Conservation (phyloP, 2,329 filamentous ascomycete genomes). For the Hymenoscyphus infarciens region DNA sequence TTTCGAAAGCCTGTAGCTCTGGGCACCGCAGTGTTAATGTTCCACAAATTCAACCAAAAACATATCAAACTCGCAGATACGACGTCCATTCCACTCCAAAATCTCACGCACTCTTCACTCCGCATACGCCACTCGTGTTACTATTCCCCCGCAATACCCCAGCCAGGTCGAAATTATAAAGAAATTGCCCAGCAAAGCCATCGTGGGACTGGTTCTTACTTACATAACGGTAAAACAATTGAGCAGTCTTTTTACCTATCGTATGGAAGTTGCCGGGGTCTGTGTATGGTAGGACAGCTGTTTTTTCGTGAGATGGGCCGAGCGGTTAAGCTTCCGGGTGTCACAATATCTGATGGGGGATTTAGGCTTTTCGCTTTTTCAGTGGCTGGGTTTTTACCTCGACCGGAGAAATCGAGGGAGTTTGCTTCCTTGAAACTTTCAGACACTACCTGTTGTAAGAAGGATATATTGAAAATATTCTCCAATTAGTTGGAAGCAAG, state of each 20-base stretch:
- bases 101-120: background rate
- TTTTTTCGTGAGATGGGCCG: background rate
- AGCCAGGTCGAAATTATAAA: background rate
- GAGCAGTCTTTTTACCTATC: background rate
- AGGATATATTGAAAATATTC: no score
- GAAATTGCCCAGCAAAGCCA: background rate
- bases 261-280: background rate
- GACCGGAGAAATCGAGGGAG: background rate
- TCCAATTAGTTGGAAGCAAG: background rate
- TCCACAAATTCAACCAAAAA: background rate
- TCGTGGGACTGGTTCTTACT: background rate
- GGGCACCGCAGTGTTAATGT: background rate
- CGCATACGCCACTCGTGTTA: background rate
- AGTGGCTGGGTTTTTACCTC: background rate
- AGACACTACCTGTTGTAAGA: background rate
- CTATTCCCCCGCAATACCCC: background rate
- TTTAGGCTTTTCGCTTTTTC: background rate
- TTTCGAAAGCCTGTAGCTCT: background rate
- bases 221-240: background rate
- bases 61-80: background rate
- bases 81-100: background rate
- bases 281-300: background rate
- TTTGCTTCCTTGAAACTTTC: background rate
- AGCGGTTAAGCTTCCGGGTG: slow-evolving; percentile 1
- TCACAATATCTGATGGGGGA: background rate